A percentile compares a stretch with the other conserved stretches of the same genome.
phyloP scores from a whole-genome alignment of 139 green algal genomes.

The Coelastrella sp. region DNA sequence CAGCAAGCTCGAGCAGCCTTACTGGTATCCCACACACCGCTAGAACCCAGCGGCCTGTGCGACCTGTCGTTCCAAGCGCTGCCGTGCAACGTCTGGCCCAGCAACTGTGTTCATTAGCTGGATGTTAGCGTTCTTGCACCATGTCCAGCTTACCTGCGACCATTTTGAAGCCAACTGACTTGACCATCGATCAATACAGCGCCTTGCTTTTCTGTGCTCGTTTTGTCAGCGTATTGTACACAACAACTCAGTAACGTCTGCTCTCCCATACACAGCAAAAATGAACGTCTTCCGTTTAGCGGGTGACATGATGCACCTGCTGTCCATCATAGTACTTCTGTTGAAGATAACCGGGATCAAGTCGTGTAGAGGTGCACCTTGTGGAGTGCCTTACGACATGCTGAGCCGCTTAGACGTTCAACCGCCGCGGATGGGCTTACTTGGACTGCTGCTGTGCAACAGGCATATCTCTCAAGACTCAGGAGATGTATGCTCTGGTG shows the following conservation, averaged over 20 bases:
- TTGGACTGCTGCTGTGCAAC: conserved; percentile 15
- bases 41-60: neutral
- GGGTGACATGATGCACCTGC: conserved; percentile 97
- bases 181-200: neutral
- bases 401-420: neutral
- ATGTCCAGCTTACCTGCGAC: neutral
- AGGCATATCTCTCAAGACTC: conserved; percentile 98
- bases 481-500: conserved; percentile 97
- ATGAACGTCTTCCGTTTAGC: conserved; percentile 74
- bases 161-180: neutral
- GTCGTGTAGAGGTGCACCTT: conserved; percentile 89
- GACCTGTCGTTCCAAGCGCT: too few relatives aligned
- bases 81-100: too few relatives aligned
- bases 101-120: too few relatives aligned
- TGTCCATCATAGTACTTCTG: conserved; percentile 94
- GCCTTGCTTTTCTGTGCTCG: neutral
- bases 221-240: too few relatives aligned
- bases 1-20: too few relatives aligned
- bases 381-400: too few relatives aligned
- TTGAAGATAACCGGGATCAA: conserved; percentile 96
- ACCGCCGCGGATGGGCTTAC: neutral
- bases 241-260: neutral
- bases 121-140: too few relatives aligned
- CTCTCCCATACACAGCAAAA: neutral
- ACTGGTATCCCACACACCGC: neutral